phyloP scores from a whole-genome alignment of 2,329 filamentous ascomycete species.

The Colletotrichum camelliae region DNA sequence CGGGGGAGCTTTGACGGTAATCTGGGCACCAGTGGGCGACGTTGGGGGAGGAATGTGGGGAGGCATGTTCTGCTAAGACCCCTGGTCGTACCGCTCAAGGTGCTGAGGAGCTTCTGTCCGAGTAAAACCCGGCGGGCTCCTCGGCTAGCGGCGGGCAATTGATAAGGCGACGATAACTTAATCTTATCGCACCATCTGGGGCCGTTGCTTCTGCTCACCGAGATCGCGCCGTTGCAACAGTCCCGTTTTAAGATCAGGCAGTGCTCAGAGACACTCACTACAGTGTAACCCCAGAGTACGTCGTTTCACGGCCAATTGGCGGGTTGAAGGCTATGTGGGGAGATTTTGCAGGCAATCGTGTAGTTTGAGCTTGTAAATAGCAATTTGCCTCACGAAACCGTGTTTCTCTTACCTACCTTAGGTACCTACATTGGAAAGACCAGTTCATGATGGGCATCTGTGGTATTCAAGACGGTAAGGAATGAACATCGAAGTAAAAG shows the following conservation, averaged over 20 bases:
- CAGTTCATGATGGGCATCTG: not conserved
- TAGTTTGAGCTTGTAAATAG: not conserved
- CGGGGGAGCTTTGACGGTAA: conserved; percentile 13
- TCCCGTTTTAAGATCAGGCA: not conserved
- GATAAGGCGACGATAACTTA: not conserved
- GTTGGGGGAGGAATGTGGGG: conserved; percentile 6
- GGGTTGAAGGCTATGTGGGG: not conserved
- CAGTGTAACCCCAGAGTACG: not conserved
- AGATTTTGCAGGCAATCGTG: not conserved
- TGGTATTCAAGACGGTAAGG: not conserved
- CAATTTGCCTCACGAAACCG: not conserved
- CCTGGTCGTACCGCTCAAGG: not conserved
- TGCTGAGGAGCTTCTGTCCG: not conserved
- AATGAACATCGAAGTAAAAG: not conserved
- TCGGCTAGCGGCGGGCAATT: conserved; percentile 15
- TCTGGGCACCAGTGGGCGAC: not conserved
- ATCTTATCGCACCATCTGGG: conserved; percentile 1
- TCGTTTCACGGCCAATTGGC: not conserved
- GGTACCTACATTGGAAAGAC: not conserved
- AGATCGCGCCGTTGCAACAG: not conserved
- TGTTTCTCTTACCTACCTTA: not conserved
- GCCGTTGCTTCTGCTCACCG: not conserved
- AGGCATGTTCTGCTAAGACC: not conserved
- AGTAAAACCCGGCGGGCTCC: not conserved
- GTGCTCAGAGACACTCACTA: not conserved